These are phyloP conservation scores for Chlamydomonas sp. DNA, from an alignment of 139 green algal genomes.

Conservation along the genomic window DNA sequence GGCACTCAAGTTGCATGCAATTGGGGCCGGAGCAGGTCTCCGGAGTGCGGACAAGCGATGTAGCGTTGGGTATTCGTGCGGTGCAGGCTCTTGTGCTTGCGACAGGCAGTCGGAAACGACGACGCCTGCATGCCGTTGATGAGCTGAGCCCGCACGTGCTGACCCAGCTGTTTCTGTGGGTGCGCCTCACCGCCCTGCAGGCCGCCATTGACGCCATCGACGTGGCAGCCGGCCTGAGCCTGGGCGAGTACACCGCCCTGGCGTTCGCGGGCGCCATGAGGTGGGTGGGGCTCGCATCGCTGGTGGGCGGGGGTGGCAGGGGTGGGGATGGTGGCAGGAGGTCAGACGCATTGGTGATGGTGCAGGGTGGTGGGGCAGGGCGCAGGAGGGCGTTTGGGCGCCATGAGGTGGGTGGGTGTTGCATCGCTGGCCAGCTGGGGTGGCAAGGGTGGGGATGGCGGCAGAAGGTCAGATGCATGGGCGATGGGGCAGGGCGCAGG, in stretches of 20 bases:
- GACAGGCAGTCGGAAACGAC: too few species aligned
- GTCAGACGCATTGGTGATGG: neutral
- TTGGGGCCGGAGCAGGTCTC: too few species aligned
- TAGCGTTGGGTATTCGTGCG: too few species aligned
- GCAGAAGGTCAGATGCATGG: neutral
- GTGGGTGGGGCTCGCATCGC: conserved; percentile 18
- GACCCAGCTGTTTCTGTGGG: too few species aligned
- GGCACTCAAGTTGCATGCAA: too few species aligned
- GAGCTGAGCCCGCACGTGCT: too few species aligned
- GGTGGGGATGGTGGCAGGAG: neutral
- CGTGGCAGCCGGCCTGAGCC: conserved; percentile 87
- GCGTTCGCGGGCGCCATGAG: conserved; percentile 88
- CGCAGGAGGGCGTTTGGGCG: conserved; percentile 38
- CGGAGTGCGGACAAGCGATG: too few species aligned
- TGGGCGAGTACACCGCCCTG: conserved; percentile 99
- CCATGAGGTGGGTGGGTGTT: conserved; percentile 60
- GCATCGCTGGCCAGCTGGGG: neutral
- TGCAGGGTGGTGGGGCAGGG: too few species aligned
- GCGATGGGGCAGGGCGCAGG: neutral
- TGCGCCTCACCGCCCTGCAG: conserved; percentile 37
- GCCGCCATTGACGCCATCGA: conserved; percentile 82
- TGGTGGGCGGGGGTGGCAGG: too few species aligned
- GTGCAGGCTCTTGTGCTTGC: too few species aligned
- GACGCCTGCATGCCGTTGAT: too few species aligned
- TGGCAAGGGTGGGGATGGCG: neutral